These are phyloP conservation scores for Pisolithus thermaeus DNA, from an alignment of 1,284 basidiomycete species.

Conservation along the genomic window DNA sequence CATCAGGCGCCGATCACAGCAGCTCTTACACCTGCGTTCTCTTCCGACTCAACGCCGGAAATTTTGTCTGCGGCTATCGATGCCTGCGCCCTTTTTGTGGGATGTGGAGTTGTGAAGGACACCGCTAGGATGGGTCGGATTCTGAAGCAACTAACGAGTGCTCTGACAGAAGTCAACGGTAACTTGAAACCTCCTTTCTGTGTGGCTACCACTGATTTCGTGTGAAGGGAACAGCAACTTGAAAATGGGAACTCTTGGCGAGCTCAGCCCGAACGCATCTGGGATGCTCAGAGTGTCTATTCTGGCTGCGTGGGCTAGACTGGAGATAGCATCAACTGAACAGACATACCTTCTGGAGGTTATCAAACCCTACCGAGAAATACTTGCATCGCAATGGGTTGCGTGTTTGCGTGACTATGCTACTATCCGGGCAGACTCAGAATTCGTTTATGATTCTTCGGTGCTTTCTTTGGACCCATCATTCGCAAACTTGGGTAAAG, in stretches of 20 bases:
- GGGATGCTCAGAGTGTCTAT: slow-evolving; percentile 94
- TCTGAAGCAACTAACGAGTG: slow-evolving; percentile 80
- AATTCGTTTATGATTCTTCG: slow-evolving; percentile 70
- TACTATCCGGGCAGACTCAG: slow-evolving; percentile 83
- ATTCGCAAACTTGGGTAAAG: slow-evolving; percentile 83
- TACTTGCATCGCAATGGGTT: slow-evolving; percentile 84
- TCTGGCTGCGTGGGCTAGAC: slow-evolving; percentile 92
- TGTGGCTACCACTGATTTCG: slow-evolving; percentile 8
- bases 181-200: slow-evolving; percentile 1
- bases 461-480: slow-evolving; percentile 70
- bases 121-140: slow-evolving; percentile 90
- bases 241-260: slow-evolving; percentile 81
- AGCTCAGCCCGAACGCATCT: slow-evolving; percentile 89
- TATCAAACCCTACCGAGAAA: slow-evolving; percentile 73
- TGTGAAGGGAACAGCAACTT: slow-evolving; percentile 72
- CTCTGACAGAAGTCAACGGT: slow-evolving; percentile 90
- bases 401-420: slow-evolving; percentile 89
- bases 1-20: slow-evolving; percentile 98
- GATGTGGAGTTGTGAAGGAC: slow-evolving; percentile 93
- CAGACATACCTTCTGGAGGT: slow-evolving; percentile 81
- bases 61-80: slow-evolving; percentile 90
- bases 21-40: slow-evolving; percentile 96
- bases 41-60: slow-evolving; percentile 91
- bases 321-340: slow-evolving; percentile 73
- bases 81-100: slow-evolving; percentile 93